Evolutionary conservation across 257 asterid species (phyloP).

Genomic region (Prunella vulgaris): DNA sequence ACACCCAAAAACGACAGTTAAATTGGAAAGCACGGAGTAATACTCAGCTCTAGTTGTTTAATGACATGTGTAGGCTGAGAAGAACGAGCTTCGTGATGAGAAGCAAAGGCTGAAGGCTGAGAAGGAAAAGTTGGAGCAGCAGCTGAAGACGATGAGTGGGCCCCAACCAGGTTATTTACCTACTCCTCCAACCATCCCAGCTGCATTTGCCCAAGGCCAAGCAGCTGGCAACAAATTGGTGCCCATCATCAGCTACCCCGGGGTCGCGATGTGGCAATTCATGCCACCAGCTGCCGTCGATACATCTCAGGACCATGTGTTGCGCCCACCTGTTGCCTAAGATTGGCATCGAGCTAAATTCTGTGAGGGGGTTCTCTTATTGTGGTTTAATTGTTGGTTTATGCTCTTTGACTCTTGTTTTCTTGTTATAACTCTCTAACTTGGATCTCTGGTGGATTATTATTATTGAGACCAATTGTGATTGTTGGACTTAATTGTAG

Average conservation of each 20-base stretch:
- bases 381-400: slow-evolving; percentile 25
- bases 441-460: slow-evolving; percentile 34
- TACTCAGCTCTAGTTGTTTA: neutral
- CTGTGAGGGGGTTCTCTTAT: slow-evolving; percentile 10
- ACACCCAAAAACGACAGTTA: neutral
- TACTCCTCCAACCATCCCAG: slow-evolving; percentile 57
- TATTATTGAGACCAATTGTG: slow-evolving; percentile 29
- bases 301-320: slow-evolving; percentile 95
- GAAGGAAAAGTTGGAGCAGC: slow-evolving; percentile 91
- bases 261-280: slow-evolving; percentile 99
- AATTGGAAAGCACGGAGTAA: neutral
- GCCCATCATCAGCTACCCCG: slow-evolving; percentile 85
- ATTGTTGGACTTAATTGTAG: slow-evolving; percentile 22
- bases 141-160: slow-evolving; percentile 61
- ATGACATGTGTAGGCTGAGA: slow-evolving; percentile 55
- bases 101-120: slow-evolving; percentile 83
- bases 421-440: slow-evolving; percentile 34
- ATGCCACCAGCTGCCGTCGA: slow-evolving; percentile 98
- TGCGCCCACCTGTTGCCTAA: slow-evolving; percentile 95
- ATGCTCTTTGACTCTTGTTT: slow-evolving; percentile 30
- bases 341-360: slow-evolving; percentile 14
- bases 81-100: slow-evolving; percentile 90
- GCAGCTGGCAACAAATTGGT: slow-evolving; percentile 73
- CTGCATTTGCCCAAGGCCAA: slow-evolving; percentile 65
- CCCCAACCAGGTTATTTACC: slow-evolving; percentile 52